These are phyloP conservation scores for Thermoascus crustaceus DNA, from an alignment of 2,329 filamentous ascomycete genomes.

Conservation along the genomic window DNA sequence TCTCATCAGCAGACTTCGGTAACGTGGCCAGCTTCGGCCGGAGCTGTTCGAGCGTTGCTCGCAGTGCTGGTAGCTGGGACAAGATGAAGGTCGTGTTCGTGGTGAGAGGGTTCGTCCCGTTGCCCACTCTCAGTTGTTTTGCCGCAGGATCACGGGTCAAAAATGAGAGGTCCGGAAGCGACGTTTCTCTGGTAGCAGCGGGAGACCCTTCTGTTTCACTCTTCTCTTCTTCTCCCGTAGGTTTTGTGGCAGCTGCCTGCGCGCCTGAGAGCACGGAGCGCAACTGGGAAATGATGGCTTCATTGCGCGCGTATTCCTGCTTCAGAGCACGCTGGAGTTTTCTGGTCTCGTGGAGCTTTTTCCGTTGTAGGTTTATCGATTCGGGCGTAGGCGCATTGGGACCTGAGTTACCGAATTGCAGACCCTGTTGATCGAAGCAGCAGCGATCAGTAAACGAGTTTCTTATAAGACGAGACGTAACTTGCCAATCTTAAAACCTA, in stretches of 20 bases:
- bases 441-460: not conserved
- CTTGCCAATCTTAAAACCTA: constrained; percentile 19
- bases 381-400: constrained; percentile 52
- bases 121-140: constrained; percentile 38
- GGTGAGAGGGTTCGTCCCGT: constrained; percentile 31
- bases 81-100: constrained; percentile 60
- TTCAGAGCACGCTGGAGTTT: constrained; percentile 63
- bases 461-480: too few species aligned
- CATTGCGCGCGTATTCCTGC: constrained; percentile 64
- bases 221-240: too few species aligned
- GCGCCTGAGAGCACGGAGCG: constrained; percentile 45
- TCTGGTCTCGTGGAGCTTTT: constrained; percentile 69
- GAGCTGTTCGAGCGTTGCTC: constrained; percentile 59
- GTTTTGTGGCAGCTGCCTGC: constrained; percentile 10
- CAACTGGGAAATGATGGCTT: constrained; percentile 59
- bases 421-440: constrained; percentile 21
- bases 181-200: constrained; percentile 15
- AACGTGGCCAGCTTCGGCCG: constrained; percentile 53
- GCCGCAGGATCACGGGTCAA: constrained; percentile 44
- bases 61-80: constrained; percentile 72
- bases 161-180: constrained; percentile 45
- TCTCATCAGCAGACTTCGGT: constrained; percentile 25
- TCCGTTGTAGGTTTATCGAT: constrained; percentile 61
- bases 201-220: constrained; percentile 11
- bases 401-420: constrained; percentile 24